Base-by-base conservation (phyloP, 176 grass and related monocot species). In the Eleusine indica region DNA sequence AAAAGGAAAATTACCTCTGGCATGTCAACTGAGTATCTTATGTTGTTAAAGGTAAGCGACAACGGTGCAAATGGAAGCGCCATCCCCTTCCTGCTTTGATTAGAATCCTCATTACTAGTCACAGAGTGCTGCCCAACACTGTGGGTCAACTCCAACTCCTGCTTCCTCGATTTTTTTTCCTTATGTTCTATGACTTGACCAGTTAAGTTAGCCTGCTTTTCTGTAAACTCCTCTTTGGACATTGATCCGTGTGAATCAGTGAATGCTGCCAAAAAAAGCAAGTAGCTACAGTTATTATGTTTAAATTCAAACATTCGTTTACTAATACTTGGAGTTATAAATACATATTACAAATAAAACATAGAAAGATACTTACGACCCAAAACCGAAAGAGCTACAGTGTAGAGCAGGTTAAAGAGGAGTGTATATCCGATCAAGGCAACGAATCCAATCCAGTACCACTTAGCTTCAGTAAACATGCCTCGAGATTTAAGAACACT, bases 1-100 rank as follows among this genome's bases (percentile, higher is more conserved):
- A 37, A 71, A 68, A 90, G 40, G 38, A 78, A 83, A 79, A 65
- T 76, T 85, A 97, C 95, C 81, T 88, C 77, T 28, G 95, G 95
- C 92, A 97, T 93, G 79, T 94, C 92, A 11, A 97, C 95, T 4
- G 92, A 97, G 82, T 97, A 97, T 86, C 73, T 92, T 77, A 92
- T 75, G 66, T 93, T 60, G 22, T 93, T 84, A 71, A 97, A 97
- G 70, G 78, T 84, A 78, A 97, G 86, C 37, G 95, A 88, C 9
- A 97, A 63, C 14, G 95, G 86, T 74, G 79, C 17, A 84, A 94
- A 94, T 68, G 95, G 95, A 29, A 97, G 95, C 21, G 89, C 86
- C 90, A 97, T 88, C 22, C 95, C 90, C 68, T 88, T 94, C 66
- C 76, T 91, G 73, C 70, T 89, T 17, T 41, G 48, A 74, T 70